A percentile compares a stretch with the other conserved stretches of the same genome.
Evolutionary conservation across 208 protist species (phyloP).

Genomic region (Crithidia acanthocephali): DNA sequence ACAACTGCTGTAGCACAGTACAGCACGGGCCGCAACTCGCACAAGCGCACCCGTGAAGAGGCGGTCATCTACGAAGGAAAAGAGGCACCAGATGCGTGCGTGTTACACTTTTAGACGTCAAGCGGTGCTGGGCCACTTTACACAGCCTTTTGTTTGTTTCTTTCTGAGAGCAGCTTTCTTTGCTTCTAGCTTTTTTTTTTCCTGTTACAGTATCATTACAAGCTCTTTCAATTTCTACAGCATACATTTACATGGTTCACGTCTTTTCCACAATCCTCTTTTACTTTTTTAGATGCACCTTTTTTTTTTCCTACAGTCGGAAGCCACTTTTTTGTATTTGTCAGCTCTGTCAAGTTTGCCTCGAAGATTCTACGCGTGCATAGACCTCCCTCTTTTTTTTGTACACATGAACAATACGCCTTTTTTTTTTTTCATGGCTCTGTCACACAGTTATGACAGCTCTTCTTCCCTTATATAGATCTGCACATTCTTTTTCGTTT

Average conservation of each 20-base stretch:
- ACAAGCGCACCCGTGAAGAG: conserved; percentile 40
- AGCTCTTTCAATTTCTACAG: not conserved
- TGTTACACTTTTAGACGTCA: not conserved
- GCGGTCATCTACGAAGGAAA: not conserved
- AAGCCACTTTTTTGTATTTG: no score
- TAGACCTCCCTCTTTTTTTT: no score
- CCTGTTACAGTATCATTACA: not conserved
- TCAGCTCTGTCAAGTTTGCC: no score
- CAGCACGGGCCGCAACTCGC: conserved; percentile 18
- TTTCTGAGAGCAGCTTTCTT: no score
- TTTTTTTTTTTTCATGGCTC: no score
- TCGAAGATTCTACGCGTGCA: no score
- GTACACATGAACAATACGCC: no score
- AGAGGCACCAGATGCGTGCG: not conserved
- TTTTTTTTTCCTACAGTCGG: no score
- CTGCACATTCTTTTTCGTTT: not conserved
- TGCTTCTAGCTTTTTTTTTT: conserved; percentile 1
- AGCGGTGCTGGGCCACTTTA: no score
- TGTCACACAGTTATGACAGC: no score
- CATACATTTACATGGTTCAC: not conserved
- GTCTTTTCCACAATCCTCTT: conserved; percentile 8
- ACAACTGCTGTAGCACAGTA: not conserved
- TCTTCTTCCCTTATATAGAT: not conserved
- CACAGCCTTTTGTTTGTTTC: no score
- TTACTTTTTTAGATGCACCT: not conserved